Evolutionary conservation across 768 basidiomycete genomes (phyloP), one percentile per base, ranked within the genome.

Genomic region (Trametes villosa): DNA sequence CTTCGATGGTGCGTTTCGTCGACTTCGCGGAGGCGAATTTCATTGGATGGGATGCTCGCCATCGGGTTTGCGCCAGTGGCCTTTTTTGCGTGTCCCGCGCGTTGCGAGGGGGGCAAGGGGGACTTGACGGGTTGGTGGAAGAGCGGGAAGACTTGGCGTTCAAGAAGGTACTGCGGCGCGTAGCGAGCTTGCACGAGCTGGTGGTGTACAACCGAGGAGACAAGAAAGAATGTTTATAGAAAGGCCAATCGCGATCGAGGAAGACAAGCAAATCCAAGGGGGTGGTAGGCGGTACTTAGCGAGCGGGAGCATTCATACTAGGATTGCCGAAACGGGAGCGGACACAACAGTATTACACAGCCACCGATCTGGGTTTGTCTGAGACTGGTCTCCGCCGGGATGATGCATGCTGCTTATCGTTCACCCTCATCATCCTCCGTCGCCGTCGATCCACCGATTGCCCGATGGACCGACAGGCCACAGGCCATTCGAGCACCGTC

Each of bases 331-430:
- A 57, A 42, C 22, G 8, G 56, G 56, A 41, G 27, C 38, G 40
- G 38, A 4, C 5, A 41, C 40, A 31, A n/a, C 38, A 12, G 3
- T 15, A 13, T 0, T 17, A 36, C 56, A 57, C 56, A 17, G 56
- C 56, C 56, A 57, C 56, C 29, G 54, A 49, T 57, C 47, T 24
- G 17, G 47, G 24, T 18, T 36, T 22, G 56, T n/a, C 56, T 49
- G n/a, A 49, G 56, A 57, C 29, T 31, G 13, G 47, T n/a, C 47
- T 40, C 47, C 13, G 12, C 46, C 36, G 31, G 33, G 50, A 40
- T 11, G 15, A 24, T 31, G 26, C 53, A 40, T 27, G 42, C 41
- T 54, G 41, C 40, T 53, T 53, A 45, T 54, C 41, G 31, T 33
- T 33, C 42, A 9, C 53, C 42, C 38, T 31, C 52, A 27, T 44